Base-by-base conservation (phyloP, 306 rosid species). In the Dicorynia guianensis region DNA sequence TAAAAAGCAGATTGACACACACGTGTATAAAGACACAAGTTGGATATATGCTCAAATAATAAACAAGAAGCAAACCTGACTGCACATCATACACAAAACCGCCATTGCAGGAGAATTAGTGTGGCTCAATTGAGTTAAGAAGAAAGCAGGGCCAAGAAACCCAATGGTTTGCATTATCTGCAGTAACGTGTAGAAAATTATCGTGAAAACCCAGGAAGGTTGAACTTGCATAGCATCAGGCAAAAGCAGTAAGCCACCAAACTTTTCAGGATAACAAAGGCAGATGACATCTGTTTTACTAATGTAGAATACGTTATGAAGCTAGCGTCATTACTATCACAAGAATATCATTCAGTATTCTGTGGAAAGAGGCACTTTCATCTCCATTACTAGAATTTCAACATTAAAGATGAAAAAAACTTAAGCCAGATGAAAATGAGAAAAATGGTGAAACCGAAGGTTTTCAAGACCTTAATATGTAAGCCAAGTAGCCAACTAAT, bases 121-220 rank as follows among this genome's bases (percentile, higher is more conserved):
- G 54, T 90, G 97, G 89, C 98, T 96, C 91, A 96, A 76, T 74
- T 96, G 99, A 74, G 99, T 92, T 52, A 96, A 83, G 93, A 96
- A 96, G 87, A 96, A 96, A 77, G 99, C 99, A 46, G 99, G 99
- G 69, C 99, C 99, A 54, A 95, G 96, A 88, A 96, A 96, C 55
- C 99, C 99, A 82, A 96, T 71, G 59, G 97, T 89, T 85, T 92
- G 99, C 99, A 96, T 96, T 79, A 92, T 88, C 99, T 96, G 88
- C 77, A 72, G 63, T 15, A 84, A 57, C 67, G 44, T 4, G 8
- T 36, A 40, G 75, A 80, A 63, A 59, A 47, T 62, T 34, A 67
- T 14, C 8, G 46, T 65, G 47, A 74, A 63, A 67, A 44, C 30
- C 50, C 36, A 9, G 78, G 44, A 64, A 39, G 73, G 65, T 48